phyloP scores from a whole-genome alignment of 768 basidiomycete species.

The Thelephora aurantiotincta region DNA sequence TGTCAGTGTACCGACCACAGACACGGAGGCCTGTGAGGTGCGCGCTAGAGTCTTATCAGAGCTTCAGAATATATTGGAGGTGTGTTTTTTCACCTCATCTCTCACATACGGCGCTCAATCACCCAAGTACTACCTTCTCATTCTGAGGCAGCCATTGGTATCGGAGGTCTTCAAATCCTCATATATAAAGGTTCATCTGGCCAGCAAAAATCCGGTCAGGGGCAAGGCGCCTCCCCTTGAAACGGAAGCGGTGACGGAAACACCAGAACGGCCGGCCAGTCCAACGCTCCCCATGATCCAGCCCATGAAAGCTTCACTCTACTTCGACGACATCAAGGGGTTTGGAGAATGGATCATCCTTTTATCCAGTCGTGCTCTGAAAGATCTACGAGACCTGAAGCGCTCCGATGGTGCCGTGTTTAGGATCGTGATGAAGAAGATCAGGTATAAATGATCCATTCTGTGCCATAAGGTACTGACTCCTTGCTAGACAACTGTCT shows the following conservation, averaged over 20 bases:
- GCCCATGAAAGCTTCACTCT: constrained; percentile 44
- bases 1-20: constrained; percentile 13
- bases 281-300: constrained; percentile 32
- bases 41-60: constrained; percentile 9
- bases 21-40: constrained; percentile 9
- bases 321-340: constrained; percentile 42
- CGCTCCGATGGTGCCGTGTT: constrained; percentile 32
- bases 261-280: constrained; percentile 6
- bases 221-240: not conserved
- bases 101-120: not conserved
- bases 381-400: constrained; percentile 32
- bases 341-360: constrained; percentile 55
- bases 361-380: constrained; percentile 35
- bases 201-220: not conserved
- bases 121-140: constrained; percentile 1
- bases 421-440: constrained; percentile 48
- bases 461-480: not conserved
- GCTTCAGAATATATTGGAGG: constrained; percentile 18
- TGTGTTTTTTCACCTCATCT: constrained; percentile 6
- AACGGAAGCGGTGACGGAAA: not conserved
- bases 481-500: constrained; percentile 41
- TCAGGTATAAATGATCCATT: constrained; percentile 30
- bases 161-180: constrained; percentile 1
- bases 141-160: constrained; percentile 1
- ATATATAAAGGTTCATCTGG: constrained; percentile 4